phyloP scores from a whole-genome alignment of 2,329 filamentous ascomycete genomes.

The Cyphellophora attinorum region DNA sequence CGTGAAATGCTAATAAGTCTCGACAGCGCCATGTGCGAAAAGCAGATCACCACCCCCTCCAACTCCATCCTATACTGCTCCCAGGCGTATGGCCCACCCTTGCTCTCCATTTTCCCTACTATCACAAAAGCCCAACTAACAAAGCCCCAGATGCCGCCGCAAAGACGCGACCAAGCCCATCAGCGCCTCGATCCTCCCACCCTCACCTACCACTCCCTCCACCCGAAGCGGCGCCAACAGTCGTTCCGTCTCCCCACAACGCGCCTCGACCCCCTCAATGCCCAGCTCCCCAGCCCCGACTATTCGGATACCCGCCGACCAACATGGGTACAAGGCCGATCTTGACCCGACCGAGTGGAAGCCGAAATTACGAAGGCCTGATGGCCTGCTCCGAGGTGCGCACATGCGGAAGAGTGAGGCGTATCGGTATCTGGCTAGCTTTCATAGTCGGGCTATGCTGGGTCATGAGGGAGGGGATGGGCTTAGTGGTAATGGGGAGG shows the following conservation, averaged over 20 bases:
- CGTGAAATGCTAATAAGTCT: too few species aligned
- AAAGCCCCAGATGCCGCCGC: conserved; percentile 30
- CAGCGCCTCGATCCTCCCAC: conserved; percentile 24
- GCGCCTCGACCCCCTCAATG: conserved; percentile 24
- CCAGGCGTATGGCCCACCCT: conserved; percentile 42
- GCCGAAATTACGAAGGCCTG: conserved; percentile 37
- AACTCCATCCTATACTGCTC: conserved; percentile 55
- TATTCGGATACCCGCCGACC: conserved; percentile 30
- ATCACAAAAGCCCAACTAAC: too few species aligned
- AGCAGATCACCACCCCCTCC: conserved; percentile 53
- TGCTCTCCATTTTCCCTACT: conserved; percentile 3
- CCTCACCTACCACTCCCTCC: conserved; percentile 19
- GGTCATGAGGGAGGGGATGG: conserved; percentile 6
- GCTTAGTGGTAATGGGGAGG: too few species aligned
- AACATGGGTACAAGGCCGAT: conserved; percentile 32
- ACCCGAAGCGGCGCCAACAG: conserved; percentile 26
- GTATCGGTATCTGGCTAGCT: conserved; percentile 34
- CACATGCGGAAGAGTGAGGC: conserved; percentile 28
- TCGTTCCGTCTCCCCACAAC: conserved; percentile 26
- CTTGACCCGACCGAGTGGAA: conserved; percentile 42
- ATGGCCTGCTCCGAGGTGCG: too few species aligned
- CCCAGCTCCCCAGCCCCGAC: conserved; percentile 17
- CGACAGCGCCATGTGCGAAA: conserved; percentile 53
- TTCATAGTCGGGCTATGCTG: conserved; percentile 30
- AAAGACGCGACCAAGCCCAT: conserved; percentile 37